Evolutionary conservation across 495 filamentous ascomycete species (phyloP), one percentile per base, ranked within the genome.

Genomic region (Penicillium cinerascens): DNA sequence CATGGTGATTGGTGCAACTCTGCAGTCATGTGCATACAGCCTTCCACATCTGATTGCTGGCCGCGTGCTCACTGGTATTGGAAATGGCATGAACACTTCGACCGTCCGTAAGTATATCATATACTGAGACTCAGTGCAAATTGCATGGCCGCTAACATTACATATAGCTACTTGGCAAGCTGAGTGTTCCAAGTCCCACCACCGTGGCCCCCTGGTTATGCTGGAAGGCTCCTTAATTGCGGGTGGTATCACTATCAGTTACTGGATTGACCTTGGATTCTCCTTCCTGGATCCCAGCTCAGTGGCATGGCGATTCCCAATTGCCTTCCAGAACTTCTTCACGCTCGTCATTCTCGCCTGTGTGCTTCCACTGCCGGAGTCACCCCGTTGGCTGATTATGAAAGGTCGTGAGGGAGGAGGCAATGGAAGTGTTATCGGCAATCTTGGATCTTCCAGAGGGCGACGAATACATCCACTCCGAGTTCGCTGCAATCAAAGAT

Each of bases 401-500:
- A 23, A 2, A 6, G 22, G 22, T 23, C 63, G 61, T 23, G 3
- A 23, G 3, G 22, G 22, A 23, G 22, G 22, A 23, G 22, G 22
- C 22, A 6, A 23, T 73, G 13, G 22, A 6, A 2, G 22, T 23
- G 22, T 23, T 6, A 23, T 23, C 22, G 22, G 22, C 6, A 6
- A 6, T 23, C 22, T 3, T 6, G 22, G 22, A 23, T 23, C 52
- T 62, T 8, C 55, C 56, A 23, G 6, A 23, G 22, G 22, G 6
- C 3, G 22, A 2, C 22, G 22, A 6, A 2, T 3, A 23, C 22
- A 23, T 23, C 21, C 71, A 81, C 42, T 76, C 76, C 23, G 86
- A 90, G 51, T 84, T 89, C 51, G 58, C 77, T 11, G 83, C 82
- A 13, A 88, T 91, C 68, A 89, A 89, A 64, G 84, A 88, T 51